phyloP scores from a whole-genome alignment of 208 protist species.

The Histomonas meleagridis region DNA sequence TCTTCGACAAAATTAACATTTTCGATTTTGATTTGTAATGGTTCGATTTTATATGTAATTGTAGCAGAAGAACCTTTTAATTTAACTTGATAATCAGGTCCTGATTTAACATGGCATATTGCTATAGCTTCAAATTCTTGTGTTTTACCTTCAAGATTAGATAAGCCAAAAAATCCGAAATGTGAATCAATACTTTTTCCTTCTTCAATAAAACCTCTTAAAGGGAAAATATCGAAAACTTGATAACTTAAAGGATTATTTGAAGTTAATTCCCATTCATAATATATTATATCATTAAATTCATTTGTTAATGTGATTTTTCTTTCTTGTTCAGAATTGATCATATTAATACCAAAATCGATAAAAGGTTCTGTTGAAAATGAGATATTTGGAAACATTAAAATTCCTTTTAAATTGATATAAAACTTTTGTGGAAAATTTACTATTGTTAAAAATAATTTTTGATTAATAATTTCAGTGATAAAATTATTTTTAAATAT shows the following conservation, averaged over 20 bases:
- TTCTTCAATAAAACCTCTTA: not conserved
- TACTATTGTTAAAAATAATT: not conserved
- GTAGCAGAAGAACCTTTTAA: not conserved
- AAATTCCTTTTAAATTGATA: not conserved
- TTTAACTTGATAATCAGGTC: not conserved
- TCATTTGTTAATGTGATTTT: not conserved
- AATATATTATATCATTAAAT: not conserved
- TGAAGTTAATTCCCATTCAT: not conserved
- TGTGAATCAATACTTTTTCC: not conserved
- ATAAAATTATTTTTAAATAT: not conserved
- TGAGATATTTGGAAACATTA: not conserved
- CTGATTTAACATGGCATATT: not conserved
- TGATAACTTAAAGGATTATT: too few relatives aligned
- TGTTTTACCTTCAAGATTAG: not conserved
- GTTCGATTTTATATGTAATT: not conserved
- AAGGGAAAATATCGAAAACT: constrained; percentile 15
- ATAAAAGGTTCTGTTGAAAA: not conserved
- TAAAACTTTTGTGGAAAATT: not conserved
- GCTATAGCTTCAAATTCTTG: not conserved
- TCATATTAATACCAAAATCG: constrained; percentile 11
- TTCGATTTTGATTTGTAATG: not conserved
- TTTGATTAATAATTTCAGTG: not conserved
- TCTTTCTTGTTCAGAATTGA: not conserved
- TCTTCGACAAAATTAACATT: not conserved
- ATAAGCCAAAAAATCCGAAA: not conserved